These are phyloP conservation scores for Xylaria palmicola DNA, from an alignment of 495 filamentous ascomycete genomes.

Conservation along the genomic window DNA sequence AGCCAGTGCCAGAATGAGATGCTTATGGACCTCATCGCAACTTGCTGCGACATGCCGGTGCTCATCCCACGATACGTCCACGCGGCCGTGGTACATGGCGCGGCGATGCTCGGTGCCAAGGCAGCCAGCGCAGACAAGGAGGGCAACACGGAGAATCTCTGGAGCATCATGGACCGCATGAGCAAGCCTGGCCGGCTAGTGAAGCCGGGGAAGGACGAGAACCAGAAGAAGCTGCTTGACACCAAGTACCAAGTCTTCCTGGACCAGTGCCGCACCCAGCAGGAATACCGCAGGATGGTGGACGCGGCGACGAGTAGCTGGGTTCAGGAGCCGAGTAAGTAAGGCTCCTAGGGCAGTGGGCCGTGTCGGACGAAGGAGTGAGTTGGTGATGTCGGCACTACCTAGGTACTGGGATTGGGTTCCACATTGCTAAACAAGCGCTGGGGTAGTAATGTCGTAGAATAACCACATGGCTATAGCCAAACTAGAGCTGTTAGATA, in stretches of 20 bases:
- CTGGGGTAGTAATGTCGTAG: too few relatives aligned
- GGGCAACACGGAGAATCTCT: conserved; percentile 81
- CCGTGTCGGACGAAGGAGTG: not conserved
- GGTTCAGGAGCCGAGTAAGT: conserved; percentile 24
- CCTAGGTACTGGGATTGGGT: not conserved
- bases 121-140: conserved; percentile 75
- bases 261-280: conserved; percentile 73
- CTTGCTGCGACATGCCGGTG: conserved; percentile 87
- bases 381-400: not conserved
- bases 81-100: conserved; percentile 94
- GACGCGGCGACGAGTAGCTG: conserved; percentile 61
- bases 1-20: conserved; percentile 95
- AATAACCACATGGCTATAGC: too few relatives aligned
- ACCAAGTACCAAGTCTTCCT: conserved; percentile 86
- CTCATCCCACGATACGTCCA: conserved; percentile 88
- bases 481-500: too few relatives aligned
- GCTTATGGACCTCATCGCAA: conserved; percentile 85
- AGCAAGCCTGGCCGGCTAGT: conserved; percentile 88
- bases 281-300: conserved; percentile 65
- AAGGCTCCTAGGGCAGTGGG: conserved; percentile 6
- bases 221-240: conserved; percentile 74
- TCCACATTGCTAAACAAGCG: not conserved
- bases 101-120: conserved; percentile 95
- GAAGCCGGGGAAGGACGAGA: conserved; percentile 62
- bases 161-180: conserved; percentile 97